Conservation (phyloP, 2,329 filamentous ascomycete species). For the Fusarium aywerte region DNA sequence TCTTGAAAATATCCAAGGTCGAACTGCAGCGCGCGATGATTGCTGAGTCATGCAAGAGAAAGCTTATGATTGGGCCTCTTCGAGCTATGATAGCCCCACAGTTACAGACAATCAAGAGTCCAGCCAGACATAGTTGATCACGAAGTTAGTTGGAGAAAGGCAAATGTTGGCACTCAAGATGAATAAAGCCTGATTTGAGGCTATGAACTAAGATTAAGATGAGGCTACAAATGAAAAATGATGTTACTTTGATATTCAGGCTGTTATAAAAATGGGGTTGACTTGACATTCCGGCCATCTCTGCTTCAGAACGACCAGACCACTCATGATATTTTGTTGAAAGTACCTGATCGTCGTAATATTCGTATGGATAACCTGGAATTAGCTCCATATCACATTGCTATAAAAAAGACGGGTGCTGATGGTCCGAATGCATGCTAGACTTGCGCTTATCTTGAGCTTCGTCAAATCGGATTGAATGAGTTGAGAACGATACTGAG, state of each 20-base stretch:
- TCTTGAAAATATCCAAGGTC: constrained; percentile 47
- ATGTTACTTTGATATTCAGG: background rate
- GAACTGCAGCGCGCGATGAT: constrained; percentile 23
- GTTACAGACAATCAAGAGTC: background rate
- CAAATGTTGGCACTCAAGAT: background rate
- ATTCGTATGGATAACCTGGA: background rate
- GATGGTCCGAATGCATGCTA: background rate
- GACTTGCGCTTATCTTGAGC: background rate
- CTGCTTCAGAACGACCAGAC: background rate
- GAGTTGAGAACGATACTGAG: background rate
- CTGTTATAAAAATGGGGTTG: background rate
- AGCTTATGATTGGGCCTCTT: constrained; percentile 25
- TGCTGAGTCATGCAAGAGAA: constrained; percentile 39
- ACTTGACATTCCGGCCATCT: background rate
- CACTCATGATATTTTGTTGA: background rate
- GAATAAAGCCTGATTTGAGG: too few relatives aligned
- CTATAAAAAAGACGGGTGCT: background rate
- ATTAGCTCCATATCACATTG: background rate
- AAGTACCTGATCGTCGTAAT: background rate
- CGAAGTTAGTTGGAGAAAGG: background rate
- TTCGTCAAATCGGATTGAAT: background rate
- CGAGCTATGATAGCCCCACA: constrained; percentile 7
- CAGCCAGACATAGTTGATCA: background rate
- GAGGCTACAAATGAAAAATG: background rate
- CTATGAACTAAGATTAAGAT: too few relatives aligned